These are phyloP conservation scores for Geoglossum cookeanum DNA, from an alignment of 2,329 filamentous ascomycete species.

Conservation along the genomic window DNA sequence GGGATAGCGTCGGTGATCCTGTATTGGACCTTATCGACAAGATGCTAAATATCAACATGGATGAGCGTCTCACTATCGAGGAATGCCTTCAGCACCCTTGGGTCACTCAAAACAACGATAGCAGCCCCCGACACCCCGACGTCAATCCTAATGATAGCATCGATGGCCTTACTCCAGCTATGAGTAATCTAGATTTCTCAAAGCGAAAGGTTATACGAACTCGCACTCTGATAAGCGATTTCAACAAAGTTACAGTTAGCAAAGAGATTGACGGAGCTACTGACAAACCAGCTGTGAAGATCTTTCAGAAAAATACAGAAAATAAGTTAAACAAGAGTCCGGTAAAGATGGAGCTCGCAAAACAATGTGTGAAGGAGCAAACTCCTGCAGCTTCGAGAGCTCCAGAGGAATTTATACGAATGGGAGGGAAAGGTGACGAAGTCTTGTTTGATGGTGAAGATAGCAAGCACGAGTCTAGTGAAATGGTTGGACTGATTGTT, in stretches of 20 bases:
- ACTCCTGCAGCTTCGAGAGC: constrained; percentile 48
- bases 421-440: constrained; percentile 76
- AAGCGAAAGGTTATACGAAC: constrained; percentile 64
- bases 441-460: constrained; percentile 46
- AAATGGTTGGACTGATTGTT: neutral
- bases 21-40: constrained; percentile 84
- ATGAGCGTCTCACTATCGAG: constrained; percentile 70
- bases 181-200: constrained; percentile 65
- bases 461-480: constrained; percentile 18
- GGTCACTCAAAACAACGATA: constrained; percentile 41
- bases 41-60: constrained; percentile 80
- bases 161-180: constrained; percentile 74
- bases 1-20: constrained; percentile 71
- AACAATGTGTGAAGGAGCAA: constrained; percentile 32
- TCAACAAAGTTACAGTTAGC: constrained; percentile 34
- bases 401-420: constrained; percentile 58
- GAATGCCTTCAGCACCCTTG: constrained; percentile 84
- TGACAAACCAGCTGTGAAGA: constrained; percentile 44
- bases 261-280: constrained; percentile 1
- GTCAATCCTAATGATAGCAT: constrained; percentile 63
- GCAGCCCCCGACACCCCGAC: neutral
- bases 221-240: constrained; percentile 55
- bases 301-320: constrained; percentile 52
- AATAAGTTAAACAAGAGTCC: constrained; percentile 19
- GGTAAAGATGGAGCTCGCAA: neutral